Evolutionary conservation across 495 filamentous ascomycete genomes (phyloP).

Genomic region (Hypoxylon cercidicola): DNA sequence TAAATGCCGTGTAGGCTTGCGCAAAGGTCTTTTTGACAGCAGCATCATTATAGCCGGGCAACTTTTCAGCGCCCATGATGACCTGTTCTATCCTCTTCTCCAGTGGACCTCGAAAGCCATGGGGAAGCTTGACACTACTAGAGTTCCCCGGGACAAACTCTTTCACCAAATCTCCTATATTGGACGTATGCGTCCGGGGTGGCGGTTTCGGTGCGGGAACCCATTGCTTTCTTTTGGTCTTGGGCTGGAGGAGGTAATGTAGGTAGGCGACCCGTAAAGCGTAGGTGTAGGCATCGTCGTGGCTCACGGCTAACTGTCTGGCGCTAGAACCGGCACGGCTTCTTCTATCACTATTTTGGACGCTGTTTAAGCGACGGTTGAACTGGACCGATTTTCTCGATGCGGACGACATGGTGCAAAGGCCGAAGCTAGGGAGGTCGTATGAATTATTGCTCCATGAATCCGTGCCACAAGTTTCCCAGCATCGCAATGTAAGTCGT

Average conservation of each 20-base stretch:
- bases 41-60: conserved; percentile 88
- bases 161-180: conserved; percentile 74
- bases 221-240: conserved; percentile 86
- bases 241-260: conserved; percentile 90
- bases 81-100: conserved; percentile 83
- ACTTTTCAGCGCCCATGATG: conserved; percentile 69
- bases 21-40: conserved; percentile 92
- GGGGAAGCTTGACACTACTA: conserved; percentile 57
- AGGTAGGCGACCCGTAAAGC: conserved; percentile 93
- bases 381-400: conserved; percentile 52
- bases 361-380: conserved; percentile 56
- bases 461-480: conserved; percentile 28
- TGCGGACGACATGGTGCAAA: conserved; percentile 55
- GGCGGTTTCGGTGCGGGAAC: conserved; percentile 70
- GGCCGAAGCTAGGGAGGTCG: conserved; percentile 21
- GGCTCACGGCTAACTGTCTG: conserved; percentile 55
- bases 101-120: conserved; percentile 73
- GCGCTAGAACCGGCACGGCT: conserved; percentile 51
- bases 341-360: conserved; percentile 51
- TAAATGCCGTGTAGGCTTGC: conserved; percentile 72
- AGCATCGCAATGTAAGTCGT: conserved; percentile 1
- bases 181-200: conserved; percentile 71
- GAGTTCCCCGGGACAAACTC: conserved; percentile 60
- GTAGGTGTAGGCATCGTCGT: conserved; percentile 85
- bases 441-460: conserved; percentile 22